Percentiles rank a stretch among this genome's conserved stretches.
phyloP scores from a whole-genome alignment of 2,329 filamentous ascomycete genomes.

The Microdochium bolleyi region DNA sequence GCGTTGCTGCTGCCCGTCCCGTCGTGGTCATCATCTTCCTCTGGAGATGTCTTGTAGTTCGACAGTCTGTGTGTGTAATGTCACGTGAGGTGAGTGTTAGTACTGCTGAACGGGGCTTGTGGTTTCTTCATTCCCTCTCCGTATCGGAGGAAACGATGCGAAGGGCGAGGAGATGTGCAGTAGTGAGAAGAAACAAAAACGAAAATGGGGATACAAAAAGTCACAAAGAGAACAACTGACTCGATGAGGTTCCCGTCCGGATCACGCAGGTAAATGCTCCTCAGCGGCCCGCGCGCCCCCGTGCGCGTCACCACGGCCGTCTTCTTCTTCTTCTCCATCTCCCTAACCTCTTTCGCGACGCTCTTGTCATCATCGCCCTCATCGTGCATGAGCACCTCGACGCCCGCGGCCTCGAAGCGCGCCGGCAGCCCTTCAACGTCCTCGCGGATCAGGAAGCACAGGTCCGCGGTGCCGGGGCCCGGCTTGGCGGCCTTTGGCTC shows the following conservation, averaged over 20 bases:
- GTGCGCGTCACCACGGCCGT: constrained; percentile 40
- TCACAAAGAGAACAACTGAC: constrained; percentile 33
- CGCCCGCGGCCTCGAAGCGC: constrained; percentile 28
- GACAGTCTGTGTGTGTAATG: background rate
- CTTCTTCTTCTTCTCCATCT: too few species aligned
- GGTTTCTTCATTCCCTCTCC: too few species aligned
- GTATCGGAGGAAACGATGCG: background rate
- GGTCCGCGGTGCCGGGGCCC: constrained; percentile 47
- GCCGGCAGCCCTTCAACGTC: constrained; percentile 37
- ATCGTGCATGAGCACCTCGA: constrained; percentile 29
- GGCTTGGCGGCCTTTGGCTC: constrained; percentile 48
- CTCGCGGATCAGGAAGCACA: constrained; percentile 50
- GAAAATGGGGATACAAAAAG: background rate
- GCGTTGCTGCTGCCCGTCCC: too few species aligned
- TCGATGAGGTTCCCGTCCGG: constrained; percentile 56
- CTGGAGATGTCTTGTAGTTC: background rate
- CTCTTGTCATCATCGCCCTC: constrained; percentile 5
- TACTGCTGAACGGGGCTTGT: background rate
- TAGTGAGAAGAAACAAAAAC: background rate
- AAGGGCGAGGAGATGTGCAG: background rate
- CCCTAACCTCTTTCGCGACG: too few species aligned
- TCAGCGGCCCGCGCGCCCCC: constrained; percentile 44
- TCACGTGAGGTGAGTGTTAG: background rate
- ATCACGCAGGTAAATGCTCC: constrained; percentile 53
- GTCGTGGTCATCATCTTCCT: background rate